Evolutionary conservation across 202 grass and related monocot species (phyloP).

Genomic region (Dendrocalamus latiflorus): DNA sequence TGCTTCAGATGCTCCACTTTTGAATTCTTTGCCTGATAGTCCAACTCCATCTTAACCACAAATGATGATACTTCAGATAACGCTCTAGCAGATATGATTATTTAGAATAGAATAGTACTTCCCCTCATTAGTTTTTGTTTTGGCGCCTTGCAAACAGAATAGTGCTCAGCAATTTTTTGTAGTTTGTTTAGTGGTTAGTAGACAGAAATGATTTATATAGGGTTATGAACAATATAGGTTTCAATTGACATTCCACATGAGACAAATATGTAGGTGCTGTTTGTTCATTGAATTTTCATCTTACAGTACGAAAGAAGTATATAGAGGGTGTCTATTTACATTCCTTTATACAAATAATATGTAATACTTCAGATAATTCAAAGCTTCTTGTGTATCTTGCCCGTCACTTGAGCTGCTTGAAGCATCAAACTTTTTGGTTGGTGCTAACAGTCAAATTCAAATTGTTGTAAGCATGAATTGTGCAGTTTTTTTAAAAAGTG

Average conservation of each 20-base stretch:
- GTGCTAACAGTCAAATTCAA: neutral
- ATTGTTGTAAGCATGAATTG: neutral
- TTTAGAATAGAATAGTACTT: neutral
- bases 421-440: neutral
- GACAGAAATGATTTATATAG: neutral
- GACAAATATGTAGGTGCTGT: neutral
- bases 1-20: slow-evolving; percentile 30
- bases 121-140: neutral
- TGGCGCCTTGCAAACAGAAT: neutral
- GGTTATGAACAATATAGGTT: neutral
- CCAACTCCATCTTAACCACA: neutral
- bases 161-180: neutral
- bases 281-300: neutral
- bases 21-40: neutral
- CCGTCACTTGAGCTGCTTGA: neutral
- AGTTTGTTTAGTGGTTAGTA: neutral
- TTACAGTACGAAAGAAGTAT: neutral
- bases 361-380: neutral
- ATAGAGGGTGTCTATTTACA: neutral
- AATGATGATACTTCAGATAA: neutral
- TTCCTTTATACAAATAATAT: neutral
- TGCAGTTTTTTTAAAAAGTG: neutral
- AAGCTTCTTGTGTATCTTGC: neutral
- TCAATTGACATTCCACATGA: neutral
- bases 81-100: neutral